phyloP scores from a whole-genome alignment of 2,329 filamentous ascomycete genomes.

The Cladosporium sp. region DNA sequence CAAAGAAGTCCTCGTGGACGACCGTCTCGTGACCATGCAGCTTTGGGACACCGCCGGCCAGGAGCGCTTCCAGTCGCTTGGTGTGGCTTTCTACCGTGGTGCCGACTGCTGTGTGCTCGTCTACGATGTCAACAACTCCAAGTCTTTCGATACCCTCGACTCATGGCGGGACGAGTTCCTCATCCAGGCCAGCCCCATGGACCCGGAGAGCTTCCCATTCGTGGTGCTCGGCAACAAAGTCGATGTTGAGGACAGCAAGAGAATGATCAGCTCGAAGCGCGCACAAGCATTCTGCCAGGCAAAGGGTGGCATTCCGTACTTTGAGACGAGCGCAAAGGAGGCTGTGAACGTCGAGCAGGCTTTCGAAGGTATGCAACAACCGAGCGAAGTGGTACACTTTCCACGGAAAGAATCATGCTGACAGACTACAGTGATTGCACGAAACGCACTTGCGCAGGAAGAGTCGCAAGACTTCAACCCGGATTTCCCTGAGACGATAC shows the following conservation, averaged over 20 bases:
- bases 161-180: constrained; percentile 98
- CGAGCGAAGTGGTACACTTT: not conserved
- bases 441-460: constrained; percentile 92
- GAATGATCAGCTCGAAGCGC: constrained; percentile 91
- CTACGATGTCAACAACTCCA: constrained; percentile 98
- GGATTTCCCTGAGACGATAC: constrained; percentile 96
- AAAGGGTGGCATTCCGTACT: constrained; percentile 96
- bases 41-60: constrained; percentile 98
- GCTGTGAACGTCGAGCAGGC: constrained; percentile 95
- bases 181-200: constrained; percentile 92
- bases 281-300: constrained; percentile 97
- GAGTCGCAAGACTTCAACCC: constrained; percentile 97
- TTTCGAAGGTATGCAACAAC: constrained; percentile 53
- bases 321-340: constrained; percentile 98
- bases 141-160: constrained; percentile 97
- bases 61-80: constrained; percentile 94
- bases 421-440: constrained; percentile 71
- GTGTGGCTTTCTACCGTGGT: constrained; percentile 94
- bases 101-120: constrained; percentile 97
- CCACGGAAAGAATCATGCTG: not conserved
- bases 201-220: constrained; percentile 96
- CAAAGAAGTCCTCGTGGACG: constrained; percentile 95
- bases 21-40: constrained; percentile 98
- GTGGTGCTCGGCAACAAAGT: constrained; percentile 99
- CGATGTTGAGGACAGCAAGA: constrained; percentile 95